Base-by-base conservation (phyloP, 805 yeast species). In the Suhomyces pyralidae region DNA sequence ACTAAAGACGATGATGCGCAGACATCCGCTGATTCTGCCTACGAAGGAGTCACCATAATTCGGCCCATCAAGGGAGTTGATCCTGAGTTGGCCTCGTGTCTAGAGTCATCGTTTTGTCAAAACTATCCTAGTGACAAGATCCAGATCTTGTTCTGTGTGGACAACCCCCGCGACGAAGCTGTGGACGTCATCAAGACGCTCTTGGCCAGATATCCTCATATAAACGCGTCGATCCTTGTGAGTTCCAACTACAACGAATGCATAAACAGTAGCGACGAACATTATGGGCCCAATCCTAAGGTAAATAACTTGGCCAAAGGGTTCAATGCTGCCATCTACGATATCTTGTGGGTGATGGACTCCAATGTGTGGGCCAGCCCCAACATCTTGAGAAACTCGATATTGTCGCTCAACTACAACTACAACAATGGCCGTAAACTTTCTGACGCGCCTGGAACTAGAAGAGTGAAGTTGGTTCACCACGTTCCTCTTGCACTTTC, bases 221-320 rank as follows among this genome's bases (percentile, higher is more conserved):
- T 84, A 5, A 83, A 86, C 60, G 79, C 90, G 19, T 75, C 76
- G 55, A 70, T 90, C 5, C 62, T 89, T 55, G 66, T 86, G 2
- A 65, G 71, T 25, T 50, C 50, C 17, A 57, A 58, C 40, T 65
- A 48, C 49, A 45, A 61, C 44, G 20, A 51, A 7, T 38, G n/a
- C 14, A 48, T 56, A 7, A 55, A 53, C 28, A 40, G 40, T 12
- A 62, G 69, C 7, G 86, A 83, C 45, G 69, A 68, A 34, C 78
- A 78, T 57, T 86, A 73, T 61, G 96, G 96, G 1, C 94, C 96
- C 5, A 90, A 90, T 61, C 97, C 97, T 6, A 90, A 90, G 68
- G 88, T 90, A 51, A 89, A 90, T 68, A 90, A 90, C 67, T 71
- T 90, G 45, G 84, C 90, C n/a, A 88, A 88, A 65, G 97, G 96